Percentiles rank a stretch among this genome's conserved stretches.
Evolutionary conservation across 805 yeast genomes (phyloP).

Genomic region (Saturnispora saitoi): DNA sequence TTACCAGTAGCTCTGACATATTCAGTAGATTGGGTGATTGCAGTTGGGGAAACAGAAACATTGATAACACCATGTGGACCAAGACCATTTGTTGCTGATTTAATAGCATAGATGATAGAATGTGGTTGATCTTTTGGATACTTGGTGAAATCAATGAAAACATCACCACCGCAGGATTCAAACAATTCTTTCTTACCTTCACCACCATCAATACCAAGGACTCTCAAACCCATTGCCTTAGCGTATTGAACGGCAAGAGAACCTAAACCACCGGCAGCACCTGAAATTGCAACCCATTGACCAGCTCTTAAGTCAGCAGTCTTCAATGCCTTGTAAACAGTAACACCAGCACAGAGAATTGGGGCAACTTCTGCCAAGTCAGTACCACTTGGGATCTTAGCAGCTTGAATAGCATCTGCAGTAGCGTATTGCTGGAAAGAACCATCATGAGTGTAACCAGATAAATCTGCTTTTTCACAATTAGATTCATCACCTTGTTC

Average conservation of each 20-base stretch:
- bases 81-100: constrained; percentile 35
- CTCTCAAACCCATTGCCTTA: constrained; percentile 41
- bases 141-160: constrained; percentile 36
- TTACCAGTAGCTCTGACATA: constrained; percentile 46
- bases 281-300: constrained; percentile 45
- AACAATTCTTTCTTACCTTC: constrained; percentile 36
- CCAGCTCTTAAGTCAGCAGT: constrained; percentile 39
- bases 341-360: constrained; percentile 46
- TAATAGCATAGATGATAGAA: constrained; percentile 34
- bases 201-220: constrained; percentile 42
- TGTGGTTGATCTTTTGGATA: constrained; percentile 23
- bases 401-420: constrained; percentile 46
- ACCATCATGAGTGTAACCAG: constrained; percentile 71
- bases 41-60: constrained; percentile 43
- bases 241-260: constrained; percentile 44
- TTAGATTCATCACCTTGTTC: constrained; percentile 51
- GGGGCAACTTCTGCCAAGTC: constrained; percentile 42
- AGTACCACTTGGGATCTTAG: constrained; percentile 36
- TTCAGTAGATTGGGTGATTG: constrained; percentile 36
- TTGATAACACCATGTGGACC: constrained; percentile 47
- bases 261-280: constrained; percentile 48
- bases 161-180: constrained; percentile 38
- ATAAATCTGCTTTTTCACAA: constrained; percentile 60
- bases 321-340: constrained; percentile 46
- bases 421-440: constrained; percentile 48